Percentiles rank a stretch among this genome's conserved stretches.
Conservation (phyloP, 176 grass and related monocot genomes). For the Sorghum bicolor region Sorghum_bicolor_NCBIv3 NC_012871.2:66146501-66147000, state of each 20-base stretch:
- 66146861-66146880: background rate
- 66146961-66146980: no score
- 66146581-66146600: background rate
- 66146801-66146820: background rate
- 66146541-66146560: background rate
- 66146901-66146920: background rate
- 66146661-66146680: background rate
- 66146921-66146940: no score
- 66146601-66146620: conserved; percentile 2
- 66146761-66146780: no score
- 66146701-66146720: background rate
- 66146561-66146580: background rate
- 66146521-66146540: background rate
- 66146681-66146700: background rate
- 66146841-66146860: background rate
- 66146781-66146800: background rate
- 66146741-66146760: no score
- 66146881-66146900: background rate
- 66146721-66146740: no score
- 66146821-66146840: background rate
- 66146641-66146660: background rate
- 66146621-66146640: background rate
- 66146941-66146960: no score
- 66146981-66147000: no score
- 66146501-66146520: background rate